These are phyloP conservation scores for Pythium aristosporum DNA, from an alignment of 352 stramenopile species.

Conservation along the genomic window DNA sequence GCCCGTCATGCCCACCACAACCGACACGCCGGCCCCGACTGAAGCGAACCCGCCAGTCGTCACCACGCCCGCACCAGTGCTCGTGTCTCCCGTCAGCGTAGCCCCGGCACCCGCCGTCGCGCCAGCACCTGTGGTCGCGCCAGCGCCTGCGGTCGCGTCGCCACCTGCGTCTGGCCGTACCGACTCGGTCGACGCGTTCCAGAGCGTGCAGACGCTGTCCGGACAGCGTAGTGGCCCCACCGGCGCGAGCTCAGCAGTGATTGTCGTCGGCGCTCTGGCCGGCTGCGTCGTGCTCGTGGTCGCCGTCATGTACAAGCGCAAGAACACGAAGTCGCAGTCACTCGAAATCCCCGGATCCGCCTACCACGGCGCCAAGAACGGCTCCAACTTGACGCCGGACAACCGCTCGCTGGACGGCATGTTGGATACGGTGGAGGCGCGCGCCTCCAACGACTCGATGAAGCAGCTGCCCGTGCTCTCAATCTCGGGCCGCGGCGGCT, in stretches of 20 bases:
- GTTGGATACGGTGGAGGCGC: constrained; percentile 8
- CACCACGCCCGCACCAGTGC: no score
- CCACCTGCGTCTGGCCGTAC: neutral
- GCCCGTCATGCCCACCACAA: neutral
- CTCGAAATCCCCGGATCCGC: constrained; percentile 12
- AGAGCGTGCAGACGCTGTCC: constrained; percentile 1
- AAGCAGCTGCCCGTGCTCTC: constrained; percentile 20
- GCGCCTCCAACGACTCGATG: constrained; percentile 15
- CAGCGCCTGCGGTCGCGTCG: neutral
- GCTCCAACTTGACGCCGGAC: constrained; percentile 19
- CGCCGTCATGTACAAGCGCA: constrained; percentile 44
- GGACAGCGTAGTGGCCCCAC: neutral
- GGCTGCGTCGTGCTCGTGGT: constrained; percentile 41
- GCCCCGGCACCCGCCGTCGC: no score
- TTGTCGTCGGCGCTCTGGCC: constrained; percentile 34
- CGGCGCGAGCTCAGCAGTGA: constrained; percentile 1
- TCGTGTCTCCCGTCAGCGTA: no score
- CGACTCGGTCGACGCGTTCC: constrained; percentile 16
- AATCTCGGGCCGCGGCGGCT: constrained; percentile 3
- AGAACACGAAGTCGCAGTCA: neutral
- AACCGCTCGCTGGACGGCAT: constrained; percentile 27
- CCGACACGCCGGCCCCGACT: neutral
- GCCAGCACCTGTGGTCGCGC: no score
- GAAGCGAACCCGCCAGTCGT: no score
- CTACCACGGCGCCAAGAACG: constrained; percentile 11